Base-by-base conservation (phyloP, 768 basidiomycete genomes). In the Nidularia pulvinata region DNA sequence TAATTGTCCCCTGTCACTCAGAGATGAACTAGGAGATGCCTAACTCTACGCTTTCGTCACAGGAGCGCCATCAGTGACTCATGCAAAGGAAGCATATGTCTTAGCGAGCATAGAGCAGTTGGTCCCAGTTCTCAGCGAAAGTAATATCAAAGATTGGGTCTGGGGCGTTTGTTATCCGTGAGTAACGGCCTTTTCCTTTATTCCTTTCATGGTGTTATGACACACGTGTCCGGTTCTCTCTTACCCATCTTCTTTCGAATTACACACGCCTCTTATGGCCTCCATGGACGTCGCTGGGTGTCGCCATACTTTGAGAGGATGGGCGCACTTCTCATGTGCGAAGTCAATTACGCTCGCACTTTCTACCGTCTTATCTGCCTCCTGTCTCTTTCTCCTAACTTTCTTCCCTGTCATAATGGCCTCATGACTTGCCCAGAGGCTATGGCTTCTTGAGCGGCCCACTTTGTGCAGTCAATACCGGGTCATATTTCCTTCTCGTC, bases 101-200 rank as follows among this genome's bases (percentile, higher is more conserved):
- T 71, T 95, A 33, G 87, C 87, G 6, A 83, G 84, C 52, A 80
- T 90, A 19, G 93, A 95, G 65, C 93, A 93, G 61, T 78, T 95
- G 3, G 75, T 93, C 7, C 81, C 85, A 0, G 75, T 79, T 4
- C 69, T 94, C 13, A 75, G 72, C 48, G 77, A 79, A 11, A 69
- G 71, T 2, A 80, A 73, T 51, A 75, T 92, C 49, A 77, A 78
- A 61, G 65, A 79, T 5, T 68, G 72, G 37, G 83, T 90, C 11
- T 80, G 88, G 55, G 80, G 78, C 1, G 62, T 89, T 16, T 86
- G 86, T 58, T 70, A 82, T 42, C 86, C 87, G 90, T 91, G 66
- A 68, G 88, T 68, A 30, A 30, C 25, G 16, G n/a, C 6, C 32
- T 33, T 46, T 32, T 34, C 46, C 50, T 14, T 39, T 16, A 42